phyloP scores from a whole-genome alignment of 1,284 basidiomycete species.

The Rhodotorula glutinis region DNA sequence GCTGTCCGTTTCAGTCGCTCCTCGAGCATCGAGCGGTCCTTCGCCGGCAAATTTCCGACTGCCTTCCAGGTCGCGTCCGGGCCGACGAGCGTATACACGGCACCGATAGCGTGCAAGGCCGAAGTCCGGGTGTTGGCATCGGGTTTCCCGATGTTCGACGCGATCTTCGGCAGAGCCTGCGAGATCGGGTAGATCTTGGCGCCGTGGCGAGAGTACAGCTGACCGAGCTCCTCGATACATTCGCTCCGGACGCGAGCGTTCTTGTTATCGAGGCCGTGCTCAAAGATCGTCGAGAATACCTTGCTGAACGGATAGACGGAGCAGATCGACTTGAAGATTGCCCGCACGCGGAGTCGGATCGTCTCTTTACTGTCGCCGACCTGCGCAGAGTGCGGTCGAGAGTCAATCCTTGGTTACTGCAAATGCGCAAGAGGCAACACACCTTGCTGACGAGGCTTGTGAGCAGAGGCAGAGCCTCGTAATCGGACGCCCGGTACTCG shows the following conservation, averaged over 20 bases:
- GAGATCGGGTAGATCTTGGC: slow-evolving; percentile 65
- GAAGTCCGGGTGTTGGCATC: slow-evolving; percentile 81
- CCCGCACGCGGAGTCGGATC: slow-evolving; percentile 51
- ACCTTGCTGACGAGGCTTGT: slow-evolving; percentile 91
- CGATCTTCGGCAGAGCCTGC: slow-evolving; percentile 76
- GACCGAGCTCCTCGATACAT: slow-evolving; percentile 73
- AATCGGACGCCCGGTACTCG: slow-evolving; percentile 80
- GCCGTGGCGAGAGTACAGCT: slow-evolving; percentile 75
- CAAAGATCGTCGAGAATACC: slow-evolving; percentile 78
- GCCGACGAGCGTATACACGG: slow-evolving; percentile 76
- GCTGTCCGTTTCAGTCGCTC: slow-evolving; percentile 79
- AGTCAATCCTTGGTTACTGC: slow-evolving; percentile 2
- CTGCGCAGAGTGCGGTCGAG: slow-evolving; percentile 34
- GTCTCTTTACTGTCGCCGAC: slow-evolving; percentile 55
- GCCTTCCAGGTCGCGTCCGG: slow-evolving; percentile 74
- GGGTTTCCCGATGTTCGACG: slow-evolving; percentile 79
- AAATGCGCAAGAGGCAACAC: slow-evolving; percentile 33
- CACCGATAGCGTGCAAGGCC: slow-evolving; percentile 72
- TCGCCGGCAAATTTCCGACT: slow-evolving; percentile 71
- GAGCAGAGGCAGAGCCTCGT: slow-evolving; percentile 82
- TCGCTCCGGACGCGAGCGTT: slow-evolving; percentile 87
- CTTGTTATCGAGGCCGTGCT: slow-evolving; percentile 81
- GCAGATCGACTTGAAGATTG: slow-evolving; percentile 54
- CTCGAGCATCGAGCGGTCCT: slow-evolving; percentile 87
- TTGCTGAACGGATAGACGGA: slow-evolving; percentile 80